phyloP scores from a whole-genome alignment of 305 asterid species.

The Solanum hybrid region DNA sequence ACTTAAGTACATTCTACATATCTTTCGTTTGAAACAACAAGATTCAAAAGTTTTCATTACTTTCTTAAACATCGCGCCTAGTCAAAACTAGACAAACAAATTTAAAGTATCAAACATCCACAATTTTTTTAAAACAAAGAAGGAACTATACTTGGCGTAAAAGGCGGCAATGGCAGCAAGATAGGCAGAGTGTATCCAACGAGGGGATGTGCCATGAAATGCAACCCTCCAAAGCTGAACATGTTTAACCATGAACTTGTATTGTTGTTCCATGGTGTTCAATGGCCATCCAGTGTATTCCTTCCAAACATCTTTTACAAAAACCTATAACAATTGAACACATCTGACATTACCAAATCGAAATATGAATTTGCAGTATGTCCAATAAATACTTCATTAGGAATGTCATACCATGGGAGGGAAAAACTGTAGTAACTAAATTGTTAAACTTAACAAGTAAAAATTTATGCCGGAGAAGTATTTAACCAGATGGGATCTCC shows the following conservation, averaged over 20 bases:
- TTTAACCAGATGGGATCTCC: neutral
- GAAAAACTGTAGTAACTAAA: neutral
- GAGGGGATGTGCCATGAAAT: slow-evolving; percentile 88
- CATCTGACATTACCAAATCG: neutral
- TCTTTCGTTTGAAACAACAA: neutral
- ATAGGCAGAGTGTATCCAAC: slow-evolving; percentile 81
- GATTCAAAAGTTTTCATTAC: neutral
- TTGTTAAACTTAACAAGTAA: neutral
- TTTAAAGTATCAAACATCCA: neutral
- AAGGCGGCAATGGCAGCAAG: slow-evolving; percentile 95
- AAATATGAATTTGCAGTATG: neutral
- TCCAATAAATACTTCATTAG: neutral
- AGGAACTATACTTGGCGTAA: slow-evolving; percentile 65
- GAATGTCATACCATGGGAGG: neutral
- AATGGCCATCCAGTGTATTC: slow-evolving; percentile 96
- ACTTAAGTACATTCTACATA: neutral
- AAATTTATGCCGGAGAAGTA: neutral
- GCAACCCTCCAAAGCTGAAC: slow-evolving; percentile 94
- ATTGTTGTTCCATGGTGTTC: slow-evolving; percentile 86
- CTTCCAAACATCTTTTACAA: slow-evolving; percentile 95
- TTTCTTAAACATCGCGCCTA: fast-evolving
- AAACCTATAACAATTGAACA: slow-evolving; percentile 28
- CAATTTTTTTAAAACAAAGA: neutral
- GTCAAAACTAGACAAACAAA: neutral
- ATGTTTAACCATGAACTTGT: slow-evolving; percentile 94